Base-by-base conservation (phyloP, 1,139 yeast species). In the Trichomonascaceae sp. region DNA sequence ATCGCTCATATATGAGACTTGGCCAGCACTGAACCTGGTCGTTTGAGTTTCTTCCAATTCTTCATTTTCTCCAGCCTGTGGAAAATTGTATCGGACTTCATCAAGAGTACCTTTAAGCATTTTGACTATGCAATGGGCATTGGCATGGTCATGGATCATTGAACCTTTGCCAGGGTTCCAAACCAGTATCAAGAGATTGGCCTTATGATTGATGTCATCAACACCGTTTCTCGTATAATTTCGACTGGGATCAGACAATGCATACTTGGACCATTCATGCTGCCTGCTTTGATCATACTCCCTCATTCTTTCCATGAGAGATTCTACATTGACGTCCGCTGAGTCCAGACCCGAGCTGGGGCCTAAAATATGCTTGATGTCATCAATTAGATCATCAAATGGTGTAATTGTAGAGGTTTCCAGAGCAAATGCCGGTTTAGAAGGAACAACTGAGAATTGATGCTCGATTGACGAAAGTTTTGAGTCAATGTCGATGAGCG, bases 131-230 rank as follows among this genome's bases (percentile, higher is more conserved):
- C 77, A 74, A 56, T 86, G 91, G 17, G 91, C 90, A 56, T 81
- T 77, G 36, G 91, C 88, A 62, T 85, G 93, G 68, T 84, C 90
- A 65, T 86, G 93, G 58, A 85, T 82, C 50, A 83, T 78, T 45
- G 87, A 82, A 22, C 83, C 75, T 63, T 76, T 75, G n/a, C 81
- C 81, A 0, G 90, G 90, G 54, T 79, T 77, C 93, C 93, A 86
- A 30, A 85, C 89, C 53, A 85, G 69, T 15, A 85, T 71, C 50
- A 86, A 74, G 58, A 85, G 71, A 64, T 85, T 84, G 50, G 89
- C 91, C 68, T 84, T 83, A 36, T 80, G 79, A 66, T 83, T 83
- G 64, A 84, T 79, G 64, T 84, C 80, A 58, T 81, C 81, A 24
- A 85, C 81, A 1, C 89, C 89, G 64, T 85, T 85, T 56, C 76